These are phyloP conservation scores for Phytophthora cryptogea DNA, from an alignment of 352 stramenopile genomes.

Conservation along the genomic window DNA sequence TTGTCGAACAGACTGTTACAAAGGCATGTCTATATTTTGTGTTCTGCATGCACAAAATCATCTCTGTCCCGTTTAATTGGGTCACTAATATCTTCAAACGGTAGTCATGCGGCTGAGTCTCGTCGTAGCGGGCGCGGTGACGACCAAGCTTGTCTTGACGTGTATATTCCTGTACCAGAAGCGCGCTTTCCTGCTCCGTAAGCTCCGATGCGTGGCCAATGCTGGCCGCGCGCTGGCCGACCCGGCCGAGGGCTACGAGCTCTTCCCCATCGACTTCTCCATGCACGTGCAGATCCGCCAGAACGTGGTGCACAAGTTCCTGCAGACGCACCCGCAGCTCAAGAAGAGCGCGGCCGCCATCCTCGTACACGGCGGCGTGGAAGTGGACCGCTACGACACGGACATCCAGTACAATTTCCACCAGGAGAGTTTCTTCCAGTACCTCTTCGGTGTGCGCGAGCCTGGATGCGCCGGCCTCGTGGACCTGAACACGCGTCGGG, in stretches of 20 bases:
- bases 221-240: slow-evolving; percentile 26
- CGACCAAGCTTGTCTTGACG: slow-evolving; percentile 86
- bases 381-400: slow-evolving; percentile 83
- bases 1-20: too few relatives aligned
- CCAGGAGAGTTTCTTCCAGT: slow-evolving; percentile 99
- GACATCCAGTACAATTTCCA: slow-evolving; percentile 92
- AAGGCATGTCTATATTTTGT: too few relatives aligned
- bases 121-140: slow-evolving; percentile 83
- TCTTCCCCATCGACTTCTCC: slow-evolving; percentile 80
- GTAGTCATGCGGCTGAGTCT: slow-evolving; percentile 56
- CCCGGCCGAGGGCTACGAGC: slow-evolving; percentile 51
- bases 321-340: slow-evolving; percentile 43
- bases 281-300: slow-evolving; percentile 79
- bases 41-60: too few relatives aligned
- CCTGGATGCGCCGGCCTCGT: slow-evolving; percentile 91
- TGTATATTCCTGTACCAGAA: slow-evolving; percentile 84
- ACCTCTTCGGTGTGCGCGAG: slow-evolving; percentile 97
- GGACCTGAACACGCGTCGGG: slow-evolving; percentile 74
- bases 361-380: slow-evolving; percentile 66
- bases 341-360: slow-evolving; percentile 48
- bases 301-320: slow-evolving; percentile 49
- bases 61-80: too few relatives aligned
- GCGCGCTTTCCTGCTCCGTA: neutral
- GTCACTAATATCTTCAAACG: slow-evolving; percentile 32
- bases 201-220: neutral